These are phyloP conservation scores for Erigeron philadelphicus DNA, from an alignment of 140 eudicot species.

Conservation along the genomic window DNA sequence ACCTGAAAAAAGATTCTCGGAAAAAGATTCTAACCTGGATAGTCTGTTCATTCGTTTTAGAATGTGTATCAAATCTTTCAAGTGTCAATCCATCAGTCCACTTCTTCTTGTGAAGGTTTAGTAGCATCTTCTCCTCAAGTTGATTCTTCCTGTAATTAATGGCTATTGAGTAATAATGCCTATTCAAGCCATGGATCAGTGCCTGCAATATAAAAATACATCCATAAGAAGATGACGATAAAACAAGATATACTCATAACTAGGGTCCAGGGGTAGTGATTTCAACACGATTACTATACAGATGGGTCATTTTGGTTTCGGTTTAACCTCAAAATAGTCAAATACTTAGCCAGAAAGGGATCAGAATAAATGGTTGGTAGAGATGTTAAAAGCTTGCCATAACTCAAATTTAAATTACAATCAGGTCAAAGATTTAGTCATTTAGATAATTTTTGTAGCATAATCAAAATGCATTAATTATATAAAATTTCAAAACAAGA, in stretches of 20 bases:
- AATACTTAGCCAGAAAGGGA: not conserved
- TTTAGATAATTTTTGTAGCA: no score
- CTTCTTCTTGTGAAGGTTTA: slow-evolving; percentile 89
- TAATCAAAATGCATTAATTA: no score
- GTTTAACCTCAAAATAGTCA: not conserved
- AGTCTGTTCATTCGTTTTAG: slow-evolving; percentile 87
- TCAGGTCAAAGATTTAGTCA: no score
- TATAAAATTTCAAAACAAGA: no score
- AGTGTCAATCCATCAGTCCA: slow-evolving; percentile 98
- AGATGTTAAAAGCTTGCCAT: no score
- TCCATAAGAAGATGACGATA: not conserved
- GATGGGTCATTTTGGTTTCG: not conserved
- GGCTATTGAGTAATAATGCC: slow-evolving; percentile 92
- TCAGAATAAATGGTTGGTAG: no score
- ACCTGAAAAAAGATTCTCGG: not conserved
- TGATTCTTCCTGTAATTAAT: slow-evolving; percentile 87
- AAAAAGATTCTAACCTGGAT: slow-evolving; percentile 52
- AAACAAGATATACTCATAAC: not conserved
- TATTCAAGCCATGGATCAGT: slow-evolving; percentile 85
- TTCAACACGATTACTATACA: not conserved
- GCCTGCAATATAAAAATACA: slow-evolving; percentile 44
- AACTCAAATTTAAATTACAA: no score
- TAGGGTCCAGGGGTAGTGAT: not conserved
- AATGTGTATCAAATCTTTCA: slow-evolving; percentile 76
- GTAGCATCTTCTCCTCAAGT: slow-evolving; percentile 92